phyloP scores from a whole-genome alignment of 2,329 filamentous ascomycete species.

The Aspergillus novoparasiticus region DNA sequence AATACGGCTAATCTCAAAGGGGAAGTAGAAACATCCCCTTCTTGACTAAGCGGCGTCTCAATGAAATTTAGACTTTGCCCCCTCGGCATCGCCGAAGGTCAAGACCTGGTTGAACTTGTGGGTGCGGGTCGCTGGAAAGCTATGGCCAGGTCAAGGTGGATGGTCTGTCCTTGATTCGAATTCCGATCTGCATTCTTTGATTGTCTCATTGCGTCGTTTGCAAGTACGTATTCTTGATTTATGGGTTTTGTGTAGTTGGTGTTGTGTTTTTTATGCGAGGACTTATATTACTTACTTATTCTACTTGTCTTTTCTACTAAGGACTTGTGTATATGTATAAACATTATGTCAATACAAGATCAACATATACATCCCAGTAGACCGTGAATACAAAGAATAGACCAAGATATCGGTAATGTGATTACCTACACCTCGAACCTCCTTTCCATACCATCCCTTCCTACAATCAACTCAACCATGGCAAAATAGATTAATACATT shows the following conservation, averaged over 20 bases:
- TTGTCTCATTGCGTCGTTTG: neutral
- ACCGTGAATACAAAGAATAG: no score
- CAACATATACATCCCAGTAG: no score
- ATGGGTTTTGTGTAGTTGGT: no score
- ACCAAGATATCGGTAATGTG: no score
- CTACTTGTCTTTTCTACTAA: no score
- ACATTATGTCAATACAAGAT: no score
- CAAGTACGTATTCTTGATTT: no score
- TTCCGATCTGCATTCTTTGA: neutral
- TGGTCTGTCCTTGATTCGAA: neutral
- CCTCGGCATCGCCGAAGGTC: constrained; percentile 2
- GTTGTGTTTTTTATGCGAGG: no score
- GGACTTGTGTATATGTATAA: no score
- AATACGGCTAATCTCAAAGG: neutral
- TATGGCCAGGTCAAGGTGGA: neutral
- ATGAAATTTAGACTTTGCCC: neutral
- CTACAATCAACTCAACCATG: neutral
- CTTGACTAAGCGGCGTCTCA: neutral
- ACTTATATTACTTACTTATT: no score
- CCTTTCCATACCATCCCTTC: no score
- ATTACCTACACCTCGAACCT: no score
- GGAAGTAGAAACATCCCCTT: neutral
- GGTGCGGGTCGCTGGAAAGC: neutral
- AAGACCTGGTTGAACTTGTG: neutral
- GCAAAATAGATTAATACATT: neutral